These are phyloP conservation scores for Sclerotinia borealis DNA, from an alignment of 2,329 filamentous ascomycete genomes.

Conservation along the genomic window DNA sequence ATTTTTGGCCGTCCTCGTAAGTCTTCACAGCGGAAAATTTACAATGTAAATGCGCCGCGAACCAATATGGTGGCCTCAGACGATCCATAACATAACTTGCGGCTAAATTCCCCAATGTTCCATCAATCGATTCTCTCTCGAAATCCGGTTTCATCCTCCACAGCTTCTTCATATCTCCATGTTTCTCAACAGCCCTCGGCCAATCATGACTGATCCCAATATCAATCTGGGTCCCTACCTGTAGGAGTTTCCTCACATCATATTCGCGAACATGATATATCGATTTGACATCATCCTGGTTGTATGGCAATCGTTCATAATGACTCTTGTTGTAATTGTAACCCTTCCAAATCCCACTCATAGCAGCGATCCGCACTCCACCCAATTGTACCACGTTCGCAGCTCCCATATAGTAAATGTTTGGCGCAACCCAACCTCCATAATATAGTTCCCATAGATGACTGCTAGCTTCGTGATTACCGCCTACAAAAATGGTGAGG, in stretches of 20 bases:
- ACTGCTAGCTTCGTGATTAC: conserved; percentile 91
- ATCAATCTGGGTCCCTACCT: conserved; percentile 81
- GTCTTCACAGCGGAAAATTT: conserved; percentile 69
- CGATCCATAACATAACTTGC: conserved; percentile 76
- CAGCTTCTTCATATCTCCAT: conserved; percentile 62
- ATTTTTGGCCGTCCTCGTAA: conserved; percentile 36
- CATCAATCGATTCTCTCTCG: conserved; percentile 65
- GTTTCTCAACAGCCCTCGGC: conserved; percentile 76
- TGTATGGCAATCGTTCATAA: conserved; percentile 81
- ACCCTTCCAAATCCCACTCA: conserved; percentile 94
- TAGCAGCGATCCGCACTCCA: conserved; percentile 76
- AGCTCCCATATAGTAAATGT: conserved; percentile 94
- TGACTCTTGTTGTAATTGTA: conserved; percentile 81
- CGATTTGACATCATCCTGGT: conserved; percentile 64
- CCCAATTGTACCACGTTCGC: conserved; percentile 84
- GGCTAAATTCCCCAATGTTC: conserved; percentile 72
- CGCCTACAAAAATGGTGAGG: conserved; percentile 85
- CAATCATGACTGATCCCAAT: conserved; percentile 93
- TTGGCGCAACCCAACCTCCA: conserved; percentile 92
- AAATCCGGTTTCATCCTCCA: conserved; percentile 73
- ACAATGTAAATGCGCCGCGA: conserved; percentile 86
- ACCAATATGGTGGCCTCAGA: conserved; percentile 81
- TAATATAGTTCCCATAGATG: conserved; percentile 91
- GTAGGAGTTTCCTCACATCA: conserved; percentile 83
- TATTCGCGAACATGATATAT: conserved; percentile 89